Evolutionary conservation across 2,329 filamentous ascomycete genomes (phyloP), one percentile per base, ranked within the genome.

Genomic region (Penicillium decumbens): DNA sequence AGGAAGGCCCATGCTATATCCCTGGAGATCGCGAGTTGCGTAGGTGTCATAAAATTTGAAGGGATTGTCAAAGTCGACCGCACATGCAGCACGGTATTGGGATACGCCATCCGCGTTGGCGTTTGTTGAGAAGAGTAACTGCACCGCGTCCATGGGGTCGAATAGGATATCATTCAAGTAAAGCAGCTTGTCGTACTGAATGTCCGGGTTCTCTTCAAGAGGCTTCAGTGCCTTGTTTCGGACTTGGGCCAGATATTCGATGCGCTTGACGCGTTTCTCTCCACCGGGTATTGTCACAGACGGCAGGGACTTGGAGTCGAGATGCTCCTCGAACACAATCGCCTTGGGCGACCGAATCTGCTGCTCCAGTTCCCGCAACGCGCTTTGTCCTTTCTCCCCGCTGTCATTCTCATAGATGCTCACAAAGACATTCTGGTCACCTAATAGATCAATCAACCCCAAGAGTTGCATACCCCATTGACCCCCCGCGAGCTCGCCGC

Each of bases 11-110:
- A 84, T 80, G 25, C 79, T 78, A 61, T 80, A 85, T 0, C 86
- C 86, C 58, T 89, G 83, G 2, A 80, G 69, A 62, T 90, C 87
- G 18, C 87, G 77, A 25, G 83, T 84, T 1, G 87, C 87, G 67
- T 86, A 89, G 0, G 85, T 83, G 66, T 91, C 87, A 66, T 91
- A 90, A 63, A 86, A 88, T 54, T 87, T 84, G 69, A 88, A 82
- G 0, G 85, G 81, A 54, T 83, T 81, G 62, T 84, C 82, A 62
- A 85, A 89, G 70, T 91, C 87, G n/a, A 87, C 76, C 1, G 84
- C 84, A 62, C 87, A 90, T 2, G 84, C 85, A 3, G 85, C 83
- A 9, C 84, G 79, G 61, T 89, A 90, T 41, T 75, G 71, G 0
- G 79, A 61, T 20, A 69, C 66, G 9, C 83, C 84, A 27, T 76